These are phyloP conservation scores for Suhomyces choctaworum DNA, from an alignment of 1,139 yeast genomes.

Conservation along the genomic window DNA sequence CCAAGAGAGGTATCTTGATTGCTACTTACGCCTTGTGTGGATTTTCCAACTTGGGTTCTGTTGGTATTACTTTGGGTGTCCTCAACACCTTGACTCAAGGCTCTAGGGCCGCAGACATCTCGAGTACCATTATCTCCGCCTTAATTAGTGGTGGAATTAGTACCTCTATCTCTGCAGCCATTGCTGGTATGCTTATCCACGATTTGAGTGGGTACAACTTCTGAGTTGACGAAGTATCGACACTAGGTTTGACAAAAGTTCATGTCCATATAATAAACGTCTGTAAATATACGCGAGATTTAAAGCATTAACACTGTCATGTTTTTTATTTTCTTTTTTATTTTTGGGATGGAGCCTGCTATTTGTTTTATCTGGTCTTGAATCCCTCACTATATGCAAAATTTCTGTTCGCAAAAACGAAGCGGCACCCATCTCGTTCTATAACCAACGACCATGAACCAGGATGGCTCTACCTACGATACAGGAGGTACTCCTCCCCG, in stretches of 20 bases:
- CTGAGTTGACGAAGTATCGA: no score
- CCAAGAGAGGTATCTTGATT: slow-evolving; percentile 55
- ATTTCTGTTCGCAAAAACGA: no score
- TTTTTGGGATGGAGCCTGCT: no score
- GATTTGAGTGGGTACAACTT: slow-evolving; percentile 35
- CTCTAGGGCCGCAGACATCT: slow-evolving; percentile 50
- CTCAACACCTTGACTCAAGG: slow-evolving; percentile 58
- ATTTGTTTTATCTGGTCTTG: no score
- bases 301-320: neutral
- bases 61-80: slow-evolving; percentile 67
- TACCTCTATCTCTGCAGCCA: slow-evolving; percentile 60
- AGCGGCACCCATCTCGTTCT: no score
- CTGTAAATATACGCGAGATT: no score
- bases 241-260: neutral
- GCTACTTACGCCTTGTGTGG: slow-evolving; percentile 70
- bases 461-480: no score
- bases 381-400: no score
- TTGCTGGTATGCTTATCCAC: slow-evolving; percentile 68
- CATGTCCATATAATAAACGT: neutral
- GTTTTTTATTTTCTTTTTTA: neutral
- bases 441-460: no score
- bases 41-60: slow-evolving; percentile 63
- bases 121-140: slow-evolving; percentile 51
- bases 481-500: slow-evolving; percentile 20
- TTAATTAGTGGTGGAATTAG: slow-evolving; percentile 57